Percentiles rank a stretch among this genome's conserved stretches.
phyloP scores from a whole-genome alignment of 352 stramenopile species.

The Phytophthora ohioensis region DNA sequence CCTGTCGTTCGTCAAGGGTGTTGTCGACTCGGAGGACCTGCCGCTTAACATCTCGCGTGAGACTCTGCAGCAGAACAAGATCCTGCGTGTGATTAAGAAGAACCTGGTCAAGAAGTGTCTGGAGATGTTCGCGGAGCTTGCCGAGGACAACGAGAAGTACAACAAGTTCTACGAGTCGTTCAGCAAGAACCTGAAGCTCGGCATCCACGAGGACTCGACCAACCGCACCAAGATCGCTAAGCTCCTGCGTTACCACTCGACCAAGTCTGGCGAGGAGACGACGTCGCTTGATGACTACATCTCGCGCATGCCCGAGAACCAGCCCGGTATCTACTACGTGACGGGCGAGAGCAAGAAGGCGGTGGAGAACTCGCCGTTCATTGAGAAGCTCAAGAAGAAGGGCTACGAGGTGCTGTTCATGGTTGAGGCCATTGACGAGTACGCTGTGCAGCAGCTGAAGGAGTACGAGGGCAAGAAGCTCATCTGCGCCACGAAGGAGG shows the following conservation, averaged over 20 bases:
- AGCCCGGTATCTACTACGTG: constrained; percentile 99
- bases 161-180: constrained; percentile 99
- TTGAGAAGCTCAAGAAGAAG: constrained; percentile 99
- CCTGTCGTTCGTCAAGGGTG: constrained; percentile 99
- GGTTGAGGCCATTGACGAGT: constrained; percentile 99
- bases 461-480: constrained; percentile 99
- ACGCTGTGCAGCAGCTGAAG: constrained; percentile 99
- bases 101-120: constrained; percentile 99
- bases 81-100: constrained; percentile 99
- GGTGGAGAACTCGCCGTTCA: constrained; percentile 99
- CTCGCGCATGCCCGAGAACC: constrained; percentile 95
- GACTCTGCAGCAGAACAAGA: constrained; percentile 99
- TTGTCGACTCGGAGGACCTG: constrained; percentile 99
- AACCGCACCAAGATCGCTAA: constrained; percentile 99
- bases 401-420: constrained; percentile 99
- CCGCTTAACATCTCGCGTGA: constrained; percentile 99
- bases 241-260: constrained; percentile 98
- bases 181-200: constrained; percentile 99
- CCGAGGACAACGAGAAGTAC: constrained; percentile 98
- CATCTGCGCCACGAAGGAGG: constrained; percentile 98
- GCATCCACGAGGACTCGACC: constrained; percentile 99
- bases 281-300: constrained; percentile 99
- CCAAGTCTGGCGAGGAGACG: constrained; percentile 97
- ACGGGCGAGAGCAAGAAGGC: constrained; percentile 99
- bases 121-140: constrained; percentile 99